Evolutionary conservation across 2,329 filamentous ascomycete species (phyloP).

Genomic region (Xylariales sp.): DNA sequence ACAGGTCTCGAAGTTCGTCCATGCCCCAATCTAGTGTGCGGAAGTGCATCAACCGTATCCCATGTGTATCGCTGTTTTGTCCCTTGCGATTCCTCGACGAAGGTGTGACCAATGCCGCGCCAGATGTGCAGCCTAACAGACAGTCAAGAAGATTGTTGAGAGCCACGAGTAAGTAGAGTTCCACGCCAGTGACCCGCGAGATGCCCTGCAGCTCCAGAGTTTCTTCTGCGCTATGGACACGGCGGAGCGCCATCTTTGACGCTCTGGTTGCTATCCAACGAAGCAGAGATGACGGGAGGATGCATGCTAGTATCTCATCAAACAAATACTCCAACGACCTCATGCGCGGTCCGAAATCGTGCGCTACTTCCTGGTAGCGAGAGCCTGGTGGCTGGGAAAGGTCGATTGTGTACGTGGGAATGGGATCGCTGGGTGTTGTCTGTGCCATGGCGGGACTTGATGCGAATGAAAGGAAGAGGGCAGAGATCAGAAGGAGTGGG

Average conservation of each 20-base stretch:
- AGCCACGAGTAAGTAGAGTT: slow-evolving; percentile 55
- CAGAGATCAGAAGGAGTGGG: not conserved
- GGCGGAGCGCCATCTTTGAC: slow-evolving; percentile 42
- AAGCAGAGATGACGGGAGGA: slow-evolving; percentile 17
- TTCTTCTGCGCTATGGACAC: slow-evolving; percentile 50
- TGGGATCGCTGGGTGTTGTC: slow-evolving; percentile 4
- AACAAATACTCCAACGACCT: slow-evolving; percentile 42
- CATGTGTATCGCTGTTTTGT: not conserved
- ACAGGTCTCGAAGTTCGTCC: slow-evolving; percentile 41
- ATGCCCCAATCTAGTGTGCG: slow-evolving; percentile 53
- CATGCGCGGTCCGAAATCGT: slow-evolving; percentile 38
- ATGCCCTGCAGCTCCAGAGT: slow-evolving; percentile 59
- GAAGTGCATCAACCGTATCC: slow-evolving; percentile 45
- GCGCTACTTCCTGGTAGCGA: slow-evolving; percentile 46
- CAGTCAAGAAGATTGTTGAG: slow-evolving; percentile 61
- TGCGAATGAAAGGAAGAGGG: not conserved
- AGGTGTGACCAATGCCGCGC: slow-evolving; percentile 25
- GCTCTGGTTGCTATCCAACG: slow-evolving; percentile 26
- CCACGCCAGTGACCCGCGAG: slow-evolving; percentile 41
- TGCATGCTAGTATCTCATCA: slow-evolving; percentile 38
- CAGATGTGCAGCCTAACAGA: slow-evolving; percentile 61
- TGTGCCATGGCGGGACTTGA: not conserved
- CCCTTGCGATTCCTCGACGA: slow-evolving; percentile 35
- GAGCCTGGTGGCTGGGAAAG: slow-evolving; percentile 47
- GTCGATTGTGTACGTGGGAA: slow-evolving; percentile 38